Base-by-base conservation (phyloP, 371 early-diverging fungal genomes). In the Ordospora pajunii region DNA sequence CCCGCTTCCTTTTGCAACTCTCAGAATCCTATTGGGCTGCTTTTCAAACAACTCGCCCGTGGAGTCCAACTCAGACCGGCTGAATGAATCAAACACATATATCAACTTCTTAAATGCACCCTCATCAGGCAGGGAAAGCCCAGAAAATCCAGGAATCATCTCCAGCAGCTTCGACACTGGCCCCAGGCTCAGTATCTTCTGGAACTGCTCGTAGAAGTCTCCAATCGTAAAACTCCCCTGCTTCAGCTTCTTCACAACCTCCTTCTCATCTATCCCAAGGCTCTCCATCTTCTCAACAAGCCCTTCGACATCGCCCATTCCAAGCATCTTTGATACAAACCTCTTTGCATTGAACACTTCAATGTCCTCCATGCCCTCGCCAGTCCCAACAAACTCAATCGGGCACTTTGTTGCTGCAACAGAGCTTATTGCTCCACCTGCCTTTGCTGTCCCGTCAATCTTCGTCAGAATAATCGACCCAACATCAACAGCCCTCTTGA, bases 391-490 rank as follows among this genome's bases (percentile, higher is more conserved):
- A 77, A 96, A 98, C 50, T 93, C 88, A 71, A 98, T 95, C 3
- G 97, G 97, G 82, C 92, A 92, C 10, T 90, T 87, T 0, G 96
- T 96, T 7, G 96, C 94, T 19, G 98, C 98, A 27, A 98, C 96
- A 84, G 96, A 96, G 67, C 93, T 93, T 50, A 98, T 92, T 27
- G 98, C 97, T 82, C 98, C 98, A 83, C 98, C 98, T 83, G 96
- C 96, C 83, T 95, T 96, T 37, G 93, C 93, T 77, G 96, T 94
- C 23, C 98, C 98, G 83, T 98, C 98, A 91, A 97, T 91, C 87
- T 98, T 98, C 68, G 98, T 97, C 63, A 98, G 90, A 69, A 98
- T 90, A 67, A 98, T 93, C 1, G 95, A 93, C 65, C 98, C 98
- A 63, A 97, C 90, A 76, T 91, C 88, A n/a, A 95, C 93, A 6